phyloP scores from a whole-genome alignment of 805 yeast species.

The Candida wancherniae region DNA sequence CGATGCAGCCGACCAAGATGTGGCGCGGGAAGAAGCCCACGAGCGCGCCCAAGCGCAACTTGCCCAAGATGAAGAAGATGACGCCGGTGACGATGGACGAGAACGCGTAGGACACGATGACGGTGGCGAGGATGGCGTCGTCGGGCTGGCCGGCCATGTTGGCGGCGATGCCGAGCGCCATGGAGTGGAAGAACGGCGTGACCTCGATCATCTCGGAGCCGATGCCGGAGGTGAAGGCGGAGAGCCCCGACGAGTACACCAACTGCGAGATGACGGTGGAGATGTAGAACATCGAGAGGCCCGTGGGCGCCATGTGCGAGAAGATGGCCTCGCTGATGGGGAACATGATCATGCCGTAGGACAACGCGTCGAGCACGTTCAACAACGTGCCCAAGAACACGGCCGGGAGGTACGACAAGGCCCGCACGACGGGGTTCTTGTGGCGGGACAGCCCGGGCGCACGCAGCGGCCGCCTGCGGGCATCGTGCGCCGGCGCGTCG shows the following conservation, averaged over 20 bases:
- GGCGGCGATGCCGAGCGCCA: conserved; percentile 71
- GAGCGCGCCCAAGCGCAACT: conserved; percentile 71
- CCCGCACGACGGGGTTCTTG: conserved; percentile 23
- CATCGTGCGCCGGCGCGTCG: background rate
- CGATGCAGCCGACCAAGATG: conserved; percentile 93
- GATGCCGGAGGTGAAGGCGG: conserved; percentile 83
- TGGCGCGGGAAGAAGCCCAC: conserved; percentile 97
- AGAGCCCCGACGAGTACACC: conserved; percentile 84
- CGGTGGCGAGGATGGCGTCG: conserved; percentile 70
- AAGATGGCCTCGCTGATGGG: conserved; percentile 82
- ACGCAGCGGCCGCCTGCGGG: background rate
- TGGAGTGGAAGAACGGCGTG: conserved; percentile 96
- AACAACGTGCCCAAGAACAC: conserved; percentile 80
- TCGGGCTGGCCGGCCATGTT: conserved; percentile 42
- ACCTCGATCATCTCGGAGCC: conserved; percentile 99
- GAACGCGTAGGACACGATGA: conserved; percentile 77
- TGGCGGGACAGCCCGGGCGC: conserved; percentile 1
- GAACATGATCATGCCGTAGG: conserved; percentile 97
- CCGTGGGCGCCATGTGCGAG: conserved; percentile 76
- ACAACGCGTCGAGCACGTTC: conserved; percentile 86
- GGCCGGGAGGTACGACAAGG: conserved; percentile 60
- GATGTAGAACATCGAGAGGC: conserved; percentile 89
- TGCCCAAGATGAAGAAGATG: conserved; percentile 74
- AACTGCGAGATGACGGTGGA: conserved; percentile 88
- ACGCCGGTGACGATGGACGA: conserved; percentile 84